These are phyloP conservation scores for Alnus glutinosa DNA, from an alignment of 306 rosid species.

Conservation along the genomic window DNA sequence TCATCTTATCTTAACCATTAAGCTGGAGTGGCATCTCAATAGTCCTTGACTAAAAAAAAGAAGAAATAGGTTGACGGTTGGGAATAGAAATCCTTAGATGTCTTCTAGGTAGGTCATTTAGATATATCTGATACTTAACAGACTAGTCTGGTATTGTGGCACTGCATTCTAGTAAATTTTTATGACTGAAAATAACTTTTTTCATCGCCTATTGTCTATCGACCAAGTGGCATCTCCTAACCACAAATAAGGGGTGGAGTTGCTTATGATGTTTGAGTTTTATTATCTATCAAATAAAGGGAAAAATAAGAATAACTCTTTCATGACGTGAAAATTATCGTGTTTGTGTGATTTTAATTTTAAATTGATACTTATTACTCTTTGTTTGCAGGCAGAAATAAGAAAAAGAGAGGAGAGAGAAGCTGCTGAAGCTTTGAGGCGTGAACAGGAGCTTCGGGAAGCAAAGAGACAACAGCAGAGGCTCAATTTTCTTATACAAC, in stretches of 20 bases:
- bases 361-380: slow-evolving; percentile 5
- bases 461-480: slow-evolving; percentile 99
- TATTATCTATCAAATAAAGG: background rate
- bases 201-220: background rate
- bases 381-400: slow-evolving; percentile 68
- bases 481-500: slow-evolving; percentile 97
- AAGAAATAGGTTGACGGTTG: background rate
- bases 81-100: background rate
- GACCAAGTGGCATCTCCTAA: background rate
- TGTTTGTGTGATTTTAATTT: background rate
- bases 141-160: background rate
- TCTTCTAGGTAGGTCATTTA: background rate
- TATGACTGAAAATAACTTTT: background rate
- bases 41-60: background rate
- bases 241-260: background rate
- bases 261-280: background rate
- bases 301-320: background rate
- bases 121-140: background rate
- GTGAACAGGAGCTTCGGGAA: slow-evolving; percentile 95
- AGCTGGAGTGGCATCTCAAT: slow-evolving; percentile 9
- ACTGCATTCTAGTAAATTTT: background rate
- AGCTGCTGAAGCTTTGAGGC: slow-evolving; percentile 96
- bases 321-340: slow-evolving; percentile 3
- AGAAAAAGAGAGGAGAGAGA: slow-evolving; percentile 94
- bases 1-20: slow-evolving; percentile 3